phyloP scores from a whole-genome alignment of 331 rosid genomes.

The Acacia pycnantha region DNA sequence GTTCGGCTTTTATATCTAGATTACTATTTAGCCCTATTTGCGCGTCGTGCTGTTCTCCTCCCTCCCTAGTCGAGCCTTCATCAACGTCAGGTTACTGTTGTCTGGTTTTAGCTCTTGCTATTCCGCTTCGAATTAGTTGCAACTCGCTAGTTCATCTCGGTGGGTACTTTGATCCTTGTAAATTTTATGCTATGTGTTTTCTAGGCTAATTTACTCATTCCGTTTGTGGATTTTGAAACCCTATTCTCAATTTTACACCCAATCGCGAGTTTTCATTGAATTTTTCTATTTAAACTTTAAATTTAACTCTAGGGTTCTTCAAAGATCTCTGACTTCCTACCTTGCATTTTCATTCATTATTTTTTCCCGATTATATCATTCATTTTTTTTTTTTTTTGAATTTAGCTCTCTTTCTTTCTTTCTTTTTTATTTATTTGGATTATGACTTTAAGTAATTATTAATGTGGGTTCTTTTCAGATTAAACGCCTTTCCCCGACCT shows the following conservation, averaged over 20 bases:
- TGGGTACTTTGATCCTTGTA: background rate
- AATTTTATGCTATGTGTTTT: background rate
- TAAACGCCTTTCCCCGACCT: background rate
- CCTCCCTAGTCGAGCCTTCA: background rate
- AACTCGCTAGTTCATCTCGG: slow-evolving; percentile 13
- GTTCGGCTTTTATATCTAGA: background rate
- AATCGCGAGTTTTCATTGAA: background rate
- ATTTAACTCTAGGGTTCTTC: slow-evolving; percentile 24
- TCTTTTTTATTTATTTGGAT: background rate
- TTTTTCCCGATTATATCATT: background rate
- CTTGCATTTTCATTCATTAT: background rate
- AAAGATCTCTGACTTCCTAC: background rate
- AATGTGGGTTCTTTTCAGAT: background rate
- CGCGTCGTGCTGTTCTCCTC: background rate
- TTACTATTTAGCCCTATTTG: background rate
- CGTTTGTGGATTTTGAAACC: background rate
- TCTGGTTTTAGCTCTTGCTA: slow-evolving; percentile 14
- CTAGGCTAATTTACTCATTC: background rate
- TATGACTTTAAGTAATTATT: background rate
- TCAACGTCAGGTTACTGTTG: background rate
- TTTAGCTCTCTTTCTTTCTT: background rate
- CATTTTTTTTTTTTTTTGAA: too few relatives aligned
- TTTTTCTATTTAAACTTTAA: background rate
- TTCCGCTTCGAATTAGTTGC: background rate
- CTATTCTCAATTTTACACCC: slow-evolving; percentile 1